Evolutionary conservation across 306 rosid species (phyloP).

Genomic region (Gleditsia sinensis): DNA sequence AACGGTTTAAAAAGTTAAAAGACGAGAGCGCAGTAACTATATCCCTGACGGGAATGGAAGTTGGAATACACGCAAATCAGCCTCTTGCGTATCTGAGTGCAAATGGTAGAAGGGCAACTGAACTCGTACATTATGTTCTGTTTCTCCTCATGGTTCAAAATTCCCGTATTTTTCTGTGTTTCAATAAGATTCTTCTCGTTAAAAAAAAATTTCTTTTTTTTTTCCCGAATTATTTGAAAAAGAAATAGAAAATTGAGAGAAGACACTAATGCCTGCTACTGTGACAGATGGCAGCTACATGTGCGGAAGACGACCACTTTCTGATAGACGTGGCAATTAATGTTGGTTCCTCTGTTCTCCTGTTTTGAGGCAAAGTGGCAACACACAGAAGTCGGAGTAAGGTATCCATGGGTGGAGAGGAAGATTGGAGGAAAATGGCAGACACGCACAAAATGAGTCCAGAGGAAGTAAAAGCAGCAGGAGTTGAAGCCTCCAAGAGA

Average conservation of each 20-base stretch:
- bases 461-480: constrained; percentile 56
- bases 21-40: background rate
- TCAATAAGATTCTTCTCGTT: no score
- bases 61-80: no score
- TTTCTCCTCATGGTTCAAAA: background rate
- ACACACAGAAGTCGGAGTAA: fast-evolving
- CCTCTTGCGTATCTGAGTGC: no score
- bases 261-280: no score
- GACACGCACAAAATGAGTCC: constrained; percentile 64
- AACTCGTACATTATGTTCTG: no score
- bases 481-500: constrained; percentile 64
- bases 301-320: background rate
- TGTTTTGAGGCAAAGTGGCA: background rate
- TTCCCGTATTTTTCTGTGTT: no score
- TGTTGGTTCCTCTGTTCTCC: background rate
- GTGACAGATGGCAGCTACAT: no score
- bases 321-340: constrained; percentile 22
- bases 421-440: constrained; percentile 58
- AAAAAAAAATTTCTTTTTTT: no score
- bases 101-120: no score
- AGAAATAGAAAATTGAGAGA: background rate
- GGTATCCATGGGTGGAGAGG: constrained; percentile 34
- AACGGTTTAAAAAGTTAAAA: constrained; percentile 8
- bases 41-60: no score
- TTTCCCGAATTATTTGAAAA: no score